Evolutionary conservation across 768 basidiomycete genomes (phyloP).

Genomic region (Hericium alpestre): DNA sequence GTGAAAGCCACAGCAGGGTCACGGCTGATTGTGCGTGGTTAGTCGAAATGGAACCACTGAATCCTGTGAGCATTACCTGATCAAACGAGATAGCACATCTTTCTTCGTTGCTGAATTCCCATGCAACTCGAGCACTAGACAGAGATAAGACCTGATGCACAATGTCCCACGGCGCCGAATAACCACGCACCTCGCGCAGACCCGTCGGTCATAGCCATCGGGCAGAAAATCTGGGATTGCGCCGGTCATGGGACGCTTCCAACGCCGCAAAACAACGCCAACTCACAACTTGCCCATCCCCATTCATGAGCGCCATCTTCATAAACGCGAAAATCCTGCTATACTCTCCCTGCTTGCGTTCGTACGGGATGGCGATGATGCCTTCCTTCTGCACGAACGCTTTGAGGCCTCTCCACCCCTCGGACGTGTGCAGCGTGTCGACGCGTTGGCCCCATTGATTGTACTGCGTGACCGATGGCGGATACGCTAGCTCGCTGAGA

Average conservation of each 20-base stretch:
- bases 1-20: constrained; percentile 54
- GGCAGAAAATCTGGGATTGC: constrained; percentile 49
- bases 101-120: constrained; percentile 52
- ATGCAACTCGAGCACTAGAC: constrained; percentile 48
- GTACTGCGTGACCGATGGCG: constrained; percentile 55
- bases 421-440: constrained; percentile 58
- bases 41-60: not conserved
- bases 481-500: constrained; percentile 30
- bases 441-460: constrained; percentile 62
- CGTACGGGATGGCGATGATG: constrained; percentile 55
- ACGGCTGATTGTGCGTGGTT: constrained; percentile 31
- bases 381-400: constrained; percentile 53
- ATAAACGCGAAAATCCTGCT: constrained; percentile 58
- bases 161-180: too few species aligned
- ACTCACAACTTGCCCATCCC: constrained; percentile 53
- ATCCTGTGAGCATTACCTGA: constrained; percentile 32
- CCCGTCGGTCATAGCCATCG: constrained; percentile 74
- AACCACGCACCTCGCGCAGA: constrained; percentile 41
- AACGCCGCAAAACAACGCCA: not conserved
- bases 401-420: constrained; percentile 65
- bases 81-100: constrained; percentile 47
- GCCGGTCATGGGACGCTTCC: not conserved
- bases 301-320: constrained; percentile 50
- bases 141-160: not conserved
- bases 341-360: constrained; percentile 47